These are phyloP conservation scores for Porodaedalea pini DNA, from an alignment of 1,284 basidiomycete species.

Conservation along the genomic window DNA sequence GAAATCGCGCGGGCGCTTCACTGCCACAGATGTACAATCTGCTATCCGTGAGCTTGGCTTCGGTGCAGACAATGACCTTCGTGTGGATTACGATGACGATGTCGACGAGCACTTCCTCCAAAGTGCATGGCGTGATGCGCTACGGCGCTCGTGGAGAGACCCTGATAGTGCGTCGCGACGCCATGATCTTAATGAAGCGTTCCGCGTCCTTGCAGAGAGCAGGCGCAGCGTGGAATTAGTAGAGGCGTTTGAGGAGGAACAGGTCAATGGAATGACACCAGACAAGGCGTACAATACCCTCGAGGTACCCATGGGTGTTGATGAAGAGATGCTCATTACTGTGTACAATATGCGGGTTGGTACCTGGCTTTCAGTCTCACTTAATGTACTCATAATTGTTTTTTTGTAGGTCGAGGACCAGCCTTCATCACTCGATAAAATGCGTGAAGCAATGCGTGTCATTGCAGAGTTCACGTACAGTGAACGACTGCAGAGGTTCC, in stretches of 20 bases:
- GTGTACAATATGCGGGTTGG: conserved; percentile 72
- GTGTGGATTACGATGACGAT: conserved; percentile 62
- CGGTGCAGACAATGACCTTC: conserved; percentile 52
- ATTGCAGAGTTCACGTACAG: conserved; percentile 74
- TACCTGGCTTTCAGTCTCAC: conserved; percentile 16
- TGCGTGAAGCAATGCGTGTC: conserved; percentile 63
- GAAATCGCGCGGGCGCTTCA: conserved; percentile 60
- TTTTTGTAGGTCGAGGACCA: conserved; percentile 62
- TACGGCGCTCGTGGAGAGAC: conserved; percentile 62
- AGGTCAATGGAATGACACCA: conserved; percentile 61
- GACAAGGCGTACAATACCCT: conserved; percentile 72
- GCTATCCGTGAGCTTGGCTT: conserved; percentile 60
- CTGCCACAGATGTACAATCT: conserved; percentile 45
- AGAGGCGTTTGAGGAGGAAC: conserved; percentile 50
- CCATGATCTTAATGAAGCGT: conserved; percentile 55
- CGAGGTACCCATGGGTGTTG: conserved; percentile 64
- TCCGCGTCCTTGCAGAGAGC: conserved; percentile 60
- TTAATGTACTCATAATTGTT: conserved; percentile 17
- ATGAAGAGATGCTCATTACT: conserved; percentile 73
- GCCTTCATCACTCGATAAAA: conserved; percentile 55
- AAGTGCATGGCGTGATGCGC: conserved; percentile 61
- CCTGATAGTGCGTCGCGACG: conserved; percentile 41
- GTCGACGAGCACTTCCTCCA: conserved; percentile 65
- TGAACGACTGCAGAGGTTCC: conserved; percentile 61
- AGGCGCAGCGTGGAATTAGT: conserved; percentile 49